Evolutionary conservation across 2,329 filamentous ascomycete species (phyloP).

Genomic region (Nigrospora osmanthi): DNA sequence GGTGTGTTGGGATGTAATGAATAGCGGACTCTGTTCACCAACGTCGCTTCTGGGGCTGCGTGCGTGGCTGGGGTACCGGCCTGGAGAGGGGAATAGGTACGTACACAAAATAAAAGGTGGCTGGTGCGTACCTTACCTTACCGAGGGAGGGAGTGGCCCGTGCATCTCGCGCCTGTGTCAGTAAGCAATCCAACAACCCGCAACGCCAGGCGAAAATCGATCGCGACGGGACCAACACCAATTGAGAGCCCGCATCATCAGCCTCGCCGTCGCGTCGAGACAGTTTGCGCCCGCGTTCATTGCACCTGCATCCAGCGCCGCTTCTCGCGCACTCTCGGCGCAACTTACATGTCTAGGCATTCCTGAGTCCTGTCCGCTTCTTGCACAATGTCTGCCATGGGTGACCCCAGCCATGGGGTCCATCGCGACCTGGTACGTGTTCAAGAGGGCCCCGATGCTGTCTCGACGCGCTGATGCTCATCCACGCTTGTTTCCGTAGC

Average conservation of each 20-base stretch:
- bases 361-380: slow-evolving; percentile 1
- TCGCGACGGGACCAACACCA: background rate
- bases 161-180: too few relatives aligned
- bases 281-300: too few relatives aligned
- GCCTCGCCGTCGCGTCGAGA: background rate
- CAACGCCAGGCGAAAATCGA: background rate
- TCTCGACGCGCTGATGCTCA: slow-evolving; percentile 4
- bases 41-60: too few relatives aligned
- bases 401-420: slow-evolving; percentile 39
- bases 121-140: too few relatives aligned
- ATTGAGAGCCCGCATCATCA: background rate
- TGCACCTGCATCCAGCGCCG: too few relatives aligned
- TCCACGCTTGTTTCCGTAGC: slow-evolving; percentile 35
- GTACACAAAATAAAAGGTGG: background rate
- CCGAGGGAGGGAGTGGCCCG: too few relatives aligned
- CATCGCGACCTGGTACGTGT: slow-evolving; percentile 29
- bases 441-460: background rate
- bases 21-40: too few relatives aligned
- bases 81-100: background rate
- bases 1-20: too few relatives aligned
- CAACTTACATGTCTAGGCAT: background rate
- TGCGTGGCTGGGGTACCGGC: background rate
- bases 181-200: background rate
- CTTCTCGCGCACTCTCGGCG: background rate
- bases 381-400: slow-evolving; percentile 22